Evolutionary conservation across 306 rosid genomes (phyloP).

Genomic region (Geum urbanum): DNA sequence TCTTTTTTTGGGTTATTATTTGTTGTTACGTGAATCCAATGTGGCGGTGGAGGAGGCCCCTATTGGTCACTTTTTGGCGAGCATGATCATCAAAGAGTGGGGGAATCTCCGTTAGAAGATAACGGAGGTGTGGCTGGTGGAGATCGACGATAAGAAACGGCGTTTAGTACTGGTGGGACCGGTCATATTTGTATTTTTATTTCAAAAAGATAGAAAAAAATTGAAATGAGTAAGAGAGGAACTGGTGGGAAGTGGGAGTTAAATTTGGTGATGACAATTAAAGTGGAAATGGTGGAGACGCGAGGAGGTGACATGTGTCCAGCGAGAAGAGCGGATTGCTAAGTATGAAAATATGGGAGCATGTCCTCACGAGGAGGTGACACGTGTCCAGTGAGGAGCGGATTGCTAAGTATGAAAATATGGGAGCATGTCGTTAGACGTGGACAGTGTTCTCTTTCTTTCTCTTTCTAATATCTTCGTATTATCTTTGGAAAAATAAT

Average conservation of each 20-base stretch:
- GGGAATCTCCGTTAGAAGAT: conserved; percentile 6
- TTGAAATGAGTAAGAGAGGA: not conserved
- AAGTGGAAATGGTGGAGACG: not conserved
- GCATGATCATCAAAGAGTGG: not conserved
- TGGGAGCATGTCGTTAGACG: not conserved
- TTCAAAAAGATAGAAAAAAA: not conserved
- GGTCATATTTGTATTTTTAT: not conserved
- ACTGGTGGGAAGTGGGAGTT: not conserved
- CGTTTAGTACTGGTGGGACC: conserved; percentile 4
- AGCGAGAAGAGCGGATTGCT: not conserved
- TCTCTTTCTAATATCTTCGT: no score
- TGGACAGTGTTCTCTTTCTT: not conserved
- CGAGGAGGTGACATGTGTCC: conserved; percentile 13
- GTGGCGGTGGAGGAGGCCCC: not conserved
- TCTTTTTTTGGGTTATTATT: no score
- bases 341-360: not conserved
- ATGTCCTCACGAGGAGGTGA: not conserved
- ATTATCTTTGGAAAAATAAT: no score
- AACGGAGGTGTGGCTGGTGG: conserved; percentile 19
- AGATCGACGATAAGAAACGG: conserved; percentile 2
- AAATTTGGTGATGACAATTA: conserved; percentile 2
- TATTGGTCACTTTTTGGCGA: not conserved
- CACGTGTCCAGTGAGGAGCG: conserved; percentile 12
- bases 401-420: conserved; percentile 1
- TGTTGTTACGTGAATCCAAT: not conserved